phyloP scores from a whole-genome alignment of 176 grass and related monocot species.

The Ensete glaucum region DNA sequence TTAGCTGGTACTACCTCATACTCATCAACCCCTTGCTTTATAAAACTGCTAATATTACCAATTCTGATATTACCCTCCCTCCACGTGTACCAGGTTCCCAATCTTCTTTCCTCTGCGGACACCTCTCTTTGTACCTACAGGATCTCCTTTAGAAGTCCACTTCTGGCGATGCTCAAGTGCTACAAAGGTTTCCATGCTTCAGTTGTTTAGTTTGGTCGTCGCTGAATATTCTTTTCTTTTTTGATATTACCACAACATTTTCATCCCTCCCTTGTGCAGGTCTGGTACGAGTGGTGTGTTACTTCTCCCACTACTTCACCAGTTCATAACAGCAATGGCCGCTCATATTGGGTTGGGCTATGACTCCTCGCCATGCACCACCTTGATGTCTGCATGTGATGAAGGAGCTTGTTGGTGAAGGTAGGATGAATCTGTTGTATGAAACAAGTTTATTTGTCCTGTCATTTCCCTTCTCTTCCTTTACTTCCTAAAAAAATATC shows the following conservation, averaged over 20 bases:
- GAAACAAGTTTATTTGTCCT: no score
- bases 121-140: conserved; percentile 44
- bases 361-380: conserved; percentile 13
- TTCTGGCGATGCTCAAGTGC: conserved; percentile 81
- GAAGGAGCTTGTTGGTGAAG: no score
- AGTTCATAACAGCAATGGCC: conserved; percentile 85
- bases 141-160: conserved; percentile 69
- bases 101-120: conserved; percentile 91
- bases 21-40: background rate
- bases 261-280: conserved; percentile 27
- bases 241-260: background rate
- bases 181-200: conserved; percentile 45
- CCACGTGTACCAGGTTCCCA: conserved; percentile 55
- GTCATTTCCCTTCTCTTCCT: no score
- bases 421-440: no score
- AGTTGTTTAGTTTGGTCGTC: background rate
- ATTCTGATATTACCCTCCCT: background rate
- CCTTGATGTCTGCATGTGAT: no score
- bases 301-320: conserved; percentile 51
- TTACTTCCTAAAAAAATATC: no score
- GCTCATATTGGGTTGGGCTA: conserved; percentile 92
- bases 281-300: conserved; percentile 97
- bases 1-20: conserved; percentile 62
- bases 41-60: background rate
- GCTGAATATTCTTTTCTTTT: background rate